Evolutionary conservation across 345 rosid species (phyloP), one percentile per base, ranked within the genome.

Genomic region (Brassica nigra): DNA sequence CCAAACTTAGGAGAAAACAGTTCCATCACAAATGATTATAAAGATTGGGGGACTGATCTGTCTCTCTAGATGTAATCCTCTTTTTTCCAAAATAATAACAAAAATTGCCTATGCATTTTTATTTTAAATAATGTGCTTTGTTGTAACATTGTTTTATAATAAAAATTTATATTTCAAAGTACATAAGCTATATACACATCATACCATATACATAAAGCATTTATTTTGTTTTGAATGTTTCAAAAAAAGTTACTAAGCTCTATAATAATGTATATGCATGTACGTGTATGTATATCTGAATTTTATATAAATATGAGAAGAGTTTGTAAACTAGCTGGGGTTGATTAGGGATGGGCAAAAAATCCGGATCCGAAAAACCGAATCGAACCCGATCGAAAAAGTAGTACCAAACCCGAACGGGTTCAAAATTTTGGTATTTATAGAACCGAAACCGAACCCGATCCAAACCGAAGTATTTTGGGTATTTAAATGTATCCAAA

Each of bases 11-110:
- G 12, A 30, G 72, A 30, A 66, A 55, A 39, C 3, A 65, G 59
- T 64, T 39, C 62, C 18, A 16, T 39, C 47, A 39, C 29, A 2
- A 37, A 37, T 57, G 18, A 1, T 57, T 14, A 14, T 39, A 72
- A 72, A 39, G 73, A 66, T 58, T 72, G 49, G 62, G 68, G 68
- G 4, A 31, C 44, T 18, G 77, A 78, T 78, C 33, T 72, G 30
- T 78, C 73, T 39, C 81, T 78, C 6, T 2, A 31, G 11, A 11
- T 78, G 73, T 42, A 66, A 65, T 72, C 42, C 1, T 31, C 47
- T 52, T 20, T 58, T 34, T 63, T 52, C 8, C 30, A 57, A 57
- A 57, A 44, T 67, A 9, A 63, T 4, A n/a, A 68, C 12, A 23
- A 42, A 33, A 3, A 8, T 10, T 34, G 52, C 6, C n/a, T 62